phyloP scores from a whole-genome alignment of 495 filamentous ascomycete genomes.

The Clavariopsis aquatica region DNA sequence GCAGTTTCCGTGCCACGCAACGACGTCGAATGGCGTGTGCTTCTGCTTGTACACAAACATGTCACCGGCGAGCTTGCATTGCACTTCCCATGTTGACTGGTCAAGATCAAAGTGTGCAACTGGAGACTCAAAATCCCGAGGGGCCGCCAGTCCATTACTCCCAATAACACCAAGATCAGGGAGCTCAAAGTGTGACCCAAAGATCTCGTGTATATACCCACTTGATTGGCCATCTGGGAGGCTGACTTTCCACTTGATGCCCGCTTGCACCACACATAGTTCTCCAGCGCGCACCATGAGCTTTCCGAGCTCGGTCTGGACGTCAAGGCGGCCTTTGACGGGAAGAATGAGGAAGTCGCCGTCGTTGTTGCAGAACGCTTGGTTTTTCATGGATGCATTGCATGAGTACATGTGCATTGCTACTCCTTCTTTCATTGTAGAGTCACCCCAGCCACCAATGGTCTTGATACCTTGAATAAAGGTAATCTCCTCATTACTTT shows the following conservation, averaged over 20 bases:
- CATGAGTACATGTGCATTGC: not conserved
- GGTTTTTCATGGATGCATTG: not conserved
- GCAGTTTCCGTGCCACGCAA: slow-evolving; percentile 5
- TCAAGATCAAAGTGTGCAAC: not conserved
- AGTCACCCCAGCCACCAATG: not conserved
- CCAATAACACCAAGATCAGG: not conserved
- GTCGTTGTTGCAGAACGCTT: not conserved
- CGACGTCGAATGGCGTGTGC: not conserved
- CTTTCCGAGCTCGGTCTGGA: not conserved
- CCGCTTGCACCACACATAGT: not conserved
- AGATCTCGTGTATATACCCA: slow-evolving; percentile 1
- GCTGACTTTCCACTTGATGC: not conserved
- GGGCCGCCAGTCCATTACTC: not conserved
- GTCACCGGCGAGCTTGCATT: not conserved
- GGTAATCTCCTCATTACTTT: not conserved
- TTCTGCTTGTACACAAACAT: not conserved
- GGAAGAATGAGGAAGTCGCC: slow-evolving; percentile 3
- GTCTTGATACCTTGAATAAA: not conserved
- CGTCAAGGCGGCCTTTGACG: not conserved
- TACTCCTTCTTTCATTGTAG: not conserved
- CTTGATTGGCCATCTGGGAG: not conserved
- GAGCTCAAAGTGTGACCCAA: not conserved
- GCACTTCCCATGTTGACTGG: slow-evolving; percentile 1
- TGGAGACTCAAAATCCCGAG: not conserved
- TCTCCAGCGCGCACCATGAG: not conserved